phyloP scores from a whole-genome alignment of 2,329 filamentous ascomycete genomes.

The Fusarium anguioides region DNA sequence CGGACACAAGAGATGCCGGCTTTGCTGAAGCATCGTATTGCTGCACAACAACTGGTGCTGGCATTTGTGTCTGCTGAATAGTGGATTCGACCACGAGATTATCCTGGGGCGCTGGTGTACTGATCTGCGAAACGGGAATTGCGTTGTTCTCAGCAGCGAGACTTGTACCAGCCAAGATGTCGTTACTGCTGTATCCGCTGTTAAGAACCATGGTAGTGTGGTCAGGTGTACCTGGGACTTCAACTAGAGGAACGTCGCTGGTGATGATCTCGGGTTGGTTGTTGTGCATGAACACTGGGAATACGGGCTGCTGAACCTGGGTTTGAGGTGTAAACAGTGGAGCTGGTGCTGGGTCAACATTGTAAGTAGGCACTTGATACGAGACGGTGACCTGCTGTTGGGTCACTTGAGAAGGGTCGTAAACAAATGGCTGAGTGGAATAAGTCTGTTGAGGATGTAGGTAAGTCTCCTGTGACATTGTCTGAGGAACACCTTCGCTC shows the following conservation, averaged over 20 bases:
- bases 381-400: conserved; percentile 18
- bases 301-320: background rate
- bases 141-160: background rate
- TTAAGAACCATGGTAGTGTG: background rate
- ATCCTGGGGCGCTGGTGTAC: background rate
- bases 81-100: background rate
- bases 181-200: background rate
- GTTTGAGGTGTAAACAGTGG: background rate
- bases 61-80: background rate
- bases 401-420: conserved; percentile 3
- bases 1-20: background rate
- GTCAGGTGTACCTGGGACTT: background rate
- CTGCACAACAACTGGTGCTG: conserved; percentile 5
- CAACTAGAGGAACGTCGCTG: conserved; percentile 14
- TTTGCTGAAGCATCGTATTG: background rate
- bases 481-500: background rate
- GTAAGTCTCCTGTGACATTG: background rate
- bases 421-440: conserved; percentile 3
- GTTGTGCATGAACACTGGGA: conserved; percentile 8
- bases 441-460: conserved; percentile 8
- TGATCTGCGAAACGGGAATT: background rate
- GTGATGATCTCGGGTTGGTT: conserved; percentile 36
- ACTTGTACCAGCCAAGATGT: conserved; percentile 1
- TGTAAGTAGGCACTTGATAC: conserved; percentile 12
- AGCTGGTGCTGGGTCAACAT: background rate